A percentile compares a stretch with the other conserved stretches of the same genome.
Conservation (phyloP, 768 basidiomycete genomes). For the Mycena floridula region DNA sequence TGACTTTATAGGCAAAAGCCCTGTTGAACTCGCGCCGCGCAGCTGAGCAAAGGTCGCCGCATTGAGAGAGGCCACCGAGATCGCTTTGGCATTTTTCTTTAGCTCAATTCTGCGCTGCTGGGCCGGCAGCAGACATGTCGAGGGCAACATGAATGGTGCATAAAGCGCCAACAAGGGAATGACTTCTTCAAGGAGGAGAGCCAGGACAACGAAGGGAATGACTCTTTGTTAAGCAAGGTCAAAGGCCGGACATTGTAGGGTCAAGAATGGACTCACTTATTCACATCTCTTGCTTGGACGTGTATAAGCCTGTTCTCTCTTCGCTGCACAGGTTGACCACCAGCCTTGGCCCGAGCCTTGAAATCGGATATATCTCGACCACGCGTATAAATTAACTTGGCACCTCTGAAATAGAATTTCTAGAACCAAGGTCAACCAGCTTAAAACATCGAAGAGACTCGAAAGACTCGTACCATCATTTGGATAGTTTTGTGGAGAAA, state of each 20-base stretch:
- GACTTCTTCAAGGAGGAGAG: conserved; percentile 72
- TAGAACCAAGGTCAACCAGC: no score
- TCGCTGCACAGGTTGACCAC: conserved; percentile 59
- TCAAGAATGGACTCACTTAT: conserved; percentile 46
- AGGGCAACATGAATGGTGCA: conserved; percentile 79
- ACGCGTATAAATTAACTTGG: conserved; percentile 66
- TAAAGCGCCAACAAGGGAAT: conserved; percentile 83
- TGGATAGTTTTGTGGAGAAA: conserved; percentile 43
- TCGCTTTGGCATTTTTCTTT: conserved; percentile 45
- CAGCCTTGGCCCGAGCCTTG: conserved; percentile 45
- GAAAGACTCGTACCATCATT: conserved; percentile 40
- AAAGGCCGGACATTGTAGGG: conserved; percentile 1
- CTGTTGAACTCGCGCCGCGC: conserved; percentile 24
- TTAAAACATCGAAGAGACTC: neutral
- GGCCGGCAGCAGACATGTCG: conserved; percentile 79
- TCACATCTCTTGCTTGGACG: conserved; percentile 59
- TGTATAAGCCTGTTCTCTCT: conserved; percentile 65
- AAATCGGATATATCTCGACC: conserved; percentile 50
- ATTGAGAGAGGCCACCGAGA: conserved; percentile 29
- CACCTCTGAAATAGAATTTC: conserved; percentile 84
- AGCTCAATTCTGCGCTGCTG: conserved; percentile 63
- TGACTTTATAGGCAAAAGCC: conserved; percentile 26
- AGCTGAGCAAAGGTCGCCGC: conserved; percentile 28
- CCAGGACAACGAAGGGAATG: conserved; percentile 71
- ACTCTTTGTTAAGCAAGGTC: conserved; percentile 37